Evolutionary conservation across 345 rosid genomes (phyloP), one percentile per base, ranked within the genome.

Genomic region (Erucastrum elatum): DNA sequence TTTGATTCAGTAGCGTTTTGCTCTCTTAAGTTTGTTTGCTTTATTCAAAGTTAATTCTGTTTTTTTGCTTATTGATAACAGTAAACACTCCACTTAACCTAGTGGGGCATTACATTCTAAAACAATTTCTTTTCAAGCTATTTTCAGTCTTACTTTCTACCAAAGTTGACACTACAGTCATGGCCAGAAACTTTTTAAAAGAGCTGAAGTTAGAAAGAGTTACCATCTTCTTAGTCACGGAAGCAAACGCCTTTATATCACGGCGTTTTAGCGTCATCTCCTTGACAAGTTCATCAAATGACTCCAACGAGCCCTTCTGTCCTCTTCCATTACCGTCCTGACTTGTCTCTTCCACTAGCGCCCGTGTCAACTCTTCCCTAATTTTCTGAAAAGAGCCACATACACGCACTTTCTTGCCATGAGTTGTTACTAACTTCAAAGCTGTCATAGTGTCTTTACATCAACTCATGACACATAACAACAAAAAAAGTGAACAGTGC

Each of bases 141-240:
- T 34, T 51, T 34, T 49, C 10, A 25, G 16, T 26, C 5, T 30
- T 30, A 30, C 34, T 10, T 11, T 72, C 53, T 10, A 71, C 62
- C 31, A 29, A 29, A 29, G 31, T 29, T 29, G 31, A 29, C 31
- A 29, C 31, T 29, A 29, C n/a, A 26, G 2, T 53, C 12, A 55
- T 63, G 46, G 4, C 26, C 49, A 77, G 62, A 13, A 11, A 2
- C 3, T 25, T 30, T 25, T 1, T 2, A 4, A 46, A 8, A 16
- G 4, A 71, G 4, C 51, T 12, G 37, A 70, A 77, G 59, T 21
- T 35, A 64, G 34, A 77, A 17, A 37, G 70, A 66, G 77, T 46
- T 87, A 90, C 98, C 98, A 90, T 86, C 74, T 91, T 90, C 87
- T 94, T 94, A 71, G 94, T 87, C 71, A 81, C 86, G 79, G 86